Conservation (phyloP, 2,329 filamentous ascomycete genomes). For the Pseudogymnoascus sp. region DNA sequence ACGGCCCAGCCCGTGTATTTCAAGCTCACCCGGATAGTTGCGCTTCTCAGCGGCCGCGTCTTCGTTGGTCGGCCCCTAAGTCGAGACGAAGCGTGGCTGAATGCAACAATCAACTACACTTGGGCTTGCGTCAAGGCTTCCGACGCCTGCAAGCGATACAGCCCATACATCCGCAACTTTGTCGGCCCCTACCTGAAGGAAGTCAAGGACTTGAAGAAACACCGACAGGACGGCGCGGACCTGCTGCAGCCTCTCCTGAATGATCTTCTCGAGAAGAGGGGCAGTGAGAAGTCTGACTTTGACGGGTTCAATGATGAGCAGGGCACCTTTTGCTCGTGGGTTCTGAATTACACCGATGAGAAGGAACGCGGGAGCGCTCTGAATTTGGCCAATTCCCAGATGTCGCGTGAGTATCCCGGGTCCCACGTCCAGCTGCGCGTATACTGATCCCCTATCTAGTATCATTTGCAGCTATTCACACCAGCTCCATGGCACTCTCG, state of each 20-base stretch:
- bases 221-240: constrained; percentile 13
- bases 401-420: constrained; percentile 21
- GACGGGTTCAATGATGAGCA: constrained; percentile 15
- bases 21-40: constrained; percentile 32
- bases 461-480: constrained; percentile 44
- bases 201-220: constrained; percentile 15
- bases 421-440: neutral
- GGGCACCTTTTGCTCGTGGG: constrained; percentile 18
- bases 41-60: constrained; percentile 30
- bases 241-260: constrained; percentile 18
- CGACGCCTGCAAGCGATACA: constrained; percentile 19
- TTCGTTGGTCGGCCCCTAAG: constrained; percentile 24
- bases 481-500: constrained; percentile 38
- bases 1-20: constrained; percentile 23
- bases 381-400: constrained; percentile 28
- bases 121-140: constrained; percentile 15
- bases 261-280: neutral
- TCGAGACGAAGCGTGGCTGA: constrained; percentile 23
- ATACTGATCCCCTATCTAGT: constrained; percentile 22
- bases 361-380: constrained; percentile 6
- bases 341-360: constrained; percentile 16
- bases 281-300: neutral
- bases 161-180: constrained; percentile 12
- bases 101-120: constrained; percentile 19
- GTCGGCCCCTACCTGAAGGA: constrained; percentile 15